phyloP scores from a whole-genome alignment of 2,329 filamentous ascomycete species.

The Thermothelomyces thermophilus region DNA sequence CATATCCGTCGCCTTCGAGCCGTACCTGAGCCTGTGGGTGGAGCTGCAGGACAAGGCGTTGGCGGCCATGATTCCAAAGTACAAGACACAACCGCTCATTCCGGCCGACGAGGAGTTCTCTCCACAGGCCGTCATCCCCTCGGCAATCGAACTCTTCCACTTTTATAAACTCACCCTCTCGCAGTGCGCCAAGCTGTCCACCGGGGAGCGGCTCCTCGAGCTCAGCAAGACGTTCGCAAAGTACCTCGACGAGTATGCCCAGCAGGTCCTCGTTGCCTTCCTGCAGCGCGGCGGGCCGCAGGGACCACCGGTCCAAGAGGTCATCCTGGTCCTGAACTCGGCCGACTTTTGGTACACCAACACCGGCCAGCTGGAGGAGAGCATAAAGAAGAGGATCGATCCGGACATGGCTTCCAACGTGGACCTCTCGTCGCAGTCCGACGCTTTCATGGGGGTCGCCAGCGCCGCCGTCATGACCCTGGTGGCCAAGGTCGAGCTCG shows the following conservation, averaged over 20 bases:
- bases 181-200: constrained; percentile 94
- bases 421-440: constrained; percentile 86
- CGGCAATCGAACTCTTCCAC: constrained; percentile 93
- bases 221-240: constrained; percentile 80
- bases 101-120: constrained; percentile 88
- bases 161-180: constrained; percentile 91
- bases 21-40: constrained; percentile 94
- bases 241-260: constrained; percentile 91
- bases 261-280: constrained; percentile 78
- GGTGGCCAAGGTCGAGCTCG: constrained; percentile 74
- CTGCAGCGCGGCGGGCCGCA: constrained; percentile 50
- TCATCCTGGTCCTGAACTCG: constrained; percentile 85
- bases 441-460: constrained; percentile 91
- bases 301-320: constrained; percentile 60
- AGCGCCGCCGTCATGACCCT: constrained; percentile 78
- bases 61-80: constrained; percentile 76
- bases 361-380: constrained; percentile 88
- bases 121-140: constrained; percentile 79
- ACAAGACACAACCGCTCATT: constrained; percentile 73
- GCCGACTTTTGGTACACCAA: constrained; percentile 97
- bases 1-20: constrained; percentile 95
- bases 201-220: constrained; percentile 78
- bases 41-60: constrained; percentile 91
- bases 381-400: constrained; percentile 86
- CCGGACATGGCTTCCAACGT: constrained; percentile 66